phyloP scores from a whole-genome alignment of 2,329 filamentous ascomycete genomes.

The Sporothrix mexicana region DNA sequence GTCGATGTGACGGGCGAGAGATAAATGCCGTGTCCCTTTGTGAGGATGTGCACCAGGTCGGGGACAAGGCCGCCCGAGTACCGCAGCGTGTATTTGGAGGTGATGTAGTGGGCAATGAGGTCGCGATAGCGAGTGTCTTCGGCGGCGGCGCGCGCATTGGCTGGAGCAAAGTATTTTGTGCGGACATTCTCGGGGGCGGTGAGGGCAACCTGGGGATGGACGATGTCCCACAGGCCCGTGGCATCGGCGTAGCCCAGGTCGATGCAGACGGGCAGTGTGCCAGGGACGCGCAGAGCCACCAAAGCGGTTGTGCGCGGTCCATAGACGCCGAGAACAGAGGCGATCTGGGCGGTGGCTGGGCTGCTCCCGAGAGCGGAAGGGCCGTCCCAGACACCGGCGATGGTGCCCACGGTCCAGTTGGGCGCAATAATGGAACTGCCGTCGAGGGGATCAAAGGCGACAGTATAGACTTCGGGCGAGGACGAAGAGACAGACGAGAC shows the following conservation, averaged over 20 bases:
- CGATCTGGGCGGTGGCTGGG: slow-evolving; percentile 53
- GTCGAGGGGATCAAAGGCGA: slow-evolving; percentile 69
- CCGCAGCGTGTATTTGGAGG: slow-evolving; percentile 62
- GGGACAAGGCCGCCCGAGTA: slow-evolving; percentile 68
- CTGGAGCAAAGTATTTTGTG: slow-evolving; percentile 66
- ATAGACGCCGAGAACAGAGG: slow-evolving; percentile 58
- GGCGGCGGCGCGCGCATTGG: slow-evolving; percentile 63
- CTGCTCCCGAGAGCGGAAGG: slow-evolving; percentile 50
- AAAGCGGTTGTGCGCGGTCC: slow-evolving; percentile 63
- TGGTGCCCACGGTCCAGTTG: slow-evolving; percentile 65
- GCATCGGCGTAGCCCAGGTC: slow-evolving; percentile 53
- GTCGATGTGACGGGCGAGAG: slow-evolving; percentile 59
- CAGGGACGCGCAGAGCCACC: slow-evolving; percentile 58
- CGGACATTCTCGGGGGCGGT: slow-evolving; percentile 48
- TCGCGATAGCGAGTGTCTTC: slow-evolving; percentile 56
- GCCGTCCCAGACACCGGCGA: slow-evolving; percentile 65
- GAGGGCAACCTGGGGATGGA: slow-evolving; percentile 48
- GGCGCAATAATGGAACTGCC: slow-evolving; percentile 65
- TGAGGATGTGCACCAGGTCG: slow-evolving; percentile 63
- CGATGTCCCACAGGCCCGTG: slow-evolving; percentile 44
- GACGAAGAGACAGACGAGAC: slow-evolving; percentile 33
- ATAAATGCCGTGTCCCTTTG: slow-evolving; percentile 67
- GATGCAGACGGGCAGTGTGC: slow-evolving; percentile 51
- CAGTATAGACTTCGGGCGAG: slow-evolving; percentile 54
- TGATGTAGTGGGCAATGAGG: slow-evolving; percentile 57